phyloP scores from a whole-genome alignment of 768 basidiomycete genomes.

The Mrakia hoshinonis region DNA sequence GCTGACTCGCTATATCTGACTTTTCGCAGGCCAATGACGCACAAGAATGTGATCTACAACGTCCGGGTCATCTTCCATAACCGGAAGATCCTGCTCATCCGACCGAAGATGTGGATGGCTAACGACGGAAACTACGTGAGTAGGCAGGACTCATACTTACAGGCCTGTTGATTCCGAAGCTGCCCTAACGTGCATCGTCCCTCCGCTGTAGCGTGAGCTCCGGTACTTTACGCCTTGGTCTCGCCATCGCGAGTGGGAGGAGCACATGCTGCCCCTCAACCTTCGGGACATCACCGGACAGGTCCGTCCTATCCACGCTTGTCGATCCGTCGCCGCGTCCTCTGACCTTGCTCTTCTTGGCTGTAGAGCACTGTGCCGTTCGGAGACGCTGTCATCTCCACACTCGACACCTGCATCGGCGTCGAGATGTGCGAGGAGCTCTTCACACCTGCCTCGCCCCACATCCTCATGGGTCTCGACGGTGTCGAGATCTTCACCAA shows the following conservation, averaged over 20 bases:
- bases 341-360: conserved; percentile 3
- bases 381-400: conserved; percentile 89
- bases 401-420: conserved; percentile 89
- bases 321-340: not conserved
- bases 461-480: conserved; percentile 94
- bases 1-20: not conserved
- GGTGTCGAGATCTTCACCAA: conserved; percentile 99
- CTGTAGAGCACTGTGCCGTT: conserved; percentile 77
- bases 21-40: conserved; percentile 71
- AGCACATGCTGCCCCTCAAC: conserved; percentile 82
- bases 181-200: not conserved
- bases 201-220: conserved; percentile 37
- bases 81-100: conserved; percentile 79
- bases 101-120: conserved; percentile 99
- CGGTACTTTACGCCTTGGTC: conserved; percentile 84
- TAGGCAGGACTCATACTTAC: conserved; percentile 19
- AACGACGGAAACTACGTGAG: conserved; percentile 93
- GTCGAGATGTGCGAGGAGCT: conserved; percentile 95
- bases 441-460: conserved; percentile 96
- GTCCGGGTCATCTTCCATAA: conserved; percentile 83
- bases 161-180: not conserved
- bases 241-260: conserved; percentile 80
- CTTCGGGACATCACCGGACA: conserved; percentile 82
- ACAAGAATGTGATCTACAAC: conserved; percentile 98
- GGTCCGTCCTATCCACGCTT: conserved; percentile 44